Evolutionary conservation across 2,329 filamentous ascomycete genomes (phyloP).

Genomic region (Dryadomyces quercivorus): DNA sequence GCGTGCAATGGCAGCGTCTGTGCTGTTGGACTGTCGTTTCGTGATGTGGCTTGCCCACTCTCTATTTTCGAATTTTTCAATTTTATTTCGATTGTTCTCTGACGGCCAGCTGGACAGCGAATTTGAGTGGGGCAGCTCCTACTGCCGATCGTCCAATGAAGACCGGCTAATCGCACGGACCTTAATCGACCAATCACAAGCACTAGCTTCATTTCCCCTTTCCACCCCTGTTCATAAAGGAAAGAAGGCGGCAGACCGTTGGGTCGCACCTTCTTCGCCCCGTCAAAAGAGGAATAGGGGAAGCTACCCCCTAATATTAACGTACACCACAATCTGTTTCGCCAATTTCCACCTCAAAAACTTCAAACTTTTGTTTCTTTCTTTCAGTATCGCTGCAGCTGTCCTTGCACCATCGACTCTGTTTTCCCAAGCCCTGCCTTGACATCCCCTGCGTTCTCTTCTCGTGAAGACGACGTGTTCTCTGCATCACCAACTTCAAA

Average conservation of each 20-base stretch:
- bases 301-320: conserved; percentile 11
- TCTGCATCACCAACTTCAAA: conserved; percentile 7
- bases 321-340: conserved; percentile 5
- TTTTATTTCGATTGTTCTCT: background rate
- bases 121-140: background rate
- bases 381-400: conserved; percentile 3
- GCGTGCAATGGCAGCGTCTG: background rate
- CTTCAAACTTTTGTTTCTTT: conserved; percentile 15
- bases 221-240: conserved; percentile 17
- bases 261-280: conserved; percentile 1
- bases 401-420: background rate
- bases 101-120: background rate
- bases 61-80: background rate
- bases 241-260: conserved; percentile 11
- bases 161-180: conserved; percentile 1
- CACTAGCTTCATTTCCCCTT: conserved; percentile 8
- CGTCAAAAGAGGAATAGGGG: conserved; percentile 3
- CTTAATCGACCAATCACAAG: conserved; percentile 5
- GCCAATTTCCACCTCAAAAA: conserved; percentile 1
- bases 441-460: conserved; percentile 9
- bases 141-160: conserved; percentile 2
- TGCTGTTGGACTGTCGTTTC: background rate
- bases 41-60: background rate
- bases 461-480: conserved; percentile 3
- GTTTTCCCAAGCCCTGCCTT: background rate